Evolutionary conservation across 163 green algal genomes (phyloP).

Genomic region (Scenedesmus sp.): DNA sequence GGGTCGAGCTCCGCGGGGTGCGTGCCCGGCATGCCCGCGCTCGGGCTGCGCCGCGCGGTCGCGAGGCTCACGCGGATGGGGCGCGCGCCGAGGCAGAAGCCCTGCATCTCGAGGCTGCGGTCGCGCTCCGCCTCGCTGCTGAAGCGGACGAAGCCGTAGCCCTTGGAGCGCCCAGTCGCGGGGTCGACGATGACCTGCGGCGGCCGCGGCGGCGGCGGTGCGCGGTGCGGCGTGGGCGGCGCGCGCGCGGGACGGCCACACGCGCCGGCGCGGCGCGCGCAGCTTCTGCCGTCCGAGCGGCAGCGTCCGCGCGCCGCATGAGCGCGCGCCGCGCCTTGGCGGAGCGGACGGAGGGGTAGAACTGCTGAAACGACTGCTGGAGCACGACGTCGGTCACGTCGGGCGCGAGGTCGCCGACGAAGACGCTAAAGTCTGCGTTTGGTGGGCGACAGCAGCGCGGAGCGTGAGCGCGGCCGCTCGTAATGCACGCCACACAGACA

Average conservation of each 20-base stretch:
- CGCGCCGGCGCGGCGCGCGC: no score
- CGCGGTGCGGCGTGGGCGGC: no score
- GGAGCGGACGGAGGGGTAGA: constrained; percentile 81
- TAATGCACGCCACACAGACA: no score
- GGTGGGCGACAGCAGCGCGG: no score
- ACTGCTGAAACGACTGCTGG: constrained; percentile 85
- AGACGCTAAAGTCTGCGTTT: constrained; percentile 65
- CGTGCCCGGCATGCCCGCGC: constrained; percentile 26
- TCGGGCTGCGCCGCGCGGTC: constrained; percentile 63
- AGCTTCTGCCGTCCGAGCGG: background rate
- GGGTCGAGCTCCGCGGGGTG: constrained; percentile 72
- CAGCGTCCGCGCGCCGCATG: background rate
- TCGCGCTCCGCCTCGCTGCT: constrained; percentile 81
- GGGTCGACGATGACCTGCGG: constrained; percentile 85
- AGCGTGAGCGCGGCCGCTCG: no score
- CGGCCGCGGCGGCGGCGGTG: no score
- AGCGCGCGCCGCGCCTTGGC: constrained; percentile 72
- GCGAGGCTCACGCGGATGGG: constrained; percentile 88
- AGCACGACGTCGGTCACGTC: constrained; percentile 93
- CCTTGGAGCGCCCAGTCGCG: constrained; percentile 83
- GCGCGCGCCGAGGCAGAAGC: constrained; percentile 77
- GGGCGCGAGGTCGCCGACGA: constrained; percentile 85
- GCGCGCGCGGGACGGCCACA: no score
- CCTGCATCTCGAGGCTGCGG: constrained; percentile 86
- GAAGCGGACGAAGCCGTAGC: constrained; percentile 97